These are phyloP conservation scores for Plasmodium knowlesi DNA, from an alignment of 169 alveolate genomes.

Conservation along the genomic window DNA sequence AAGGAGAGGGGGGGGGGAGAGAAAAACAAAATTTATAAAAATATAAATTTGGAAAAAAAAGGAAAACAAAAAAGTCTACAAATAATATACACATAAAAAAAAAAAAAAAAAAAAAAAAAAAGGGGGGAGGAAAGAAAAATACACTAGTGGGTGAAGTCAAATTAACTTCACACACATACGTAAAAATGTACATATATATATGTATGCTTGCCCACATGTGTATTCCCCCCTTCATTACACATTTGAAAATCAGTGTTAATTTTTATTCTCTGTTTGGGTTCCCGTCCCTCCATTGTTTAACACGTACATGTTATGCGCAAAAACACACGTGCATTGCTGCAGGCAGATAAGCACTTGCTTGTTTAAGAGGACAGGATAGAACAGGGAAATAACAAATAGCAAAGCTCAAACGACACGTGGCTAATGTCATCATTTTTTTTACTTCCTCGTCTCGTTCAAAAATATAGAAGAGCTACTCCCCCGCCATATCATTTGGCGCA, in stretches of 20 bases:
- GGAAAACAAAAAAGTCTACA: slow-evolving; percentile 32
- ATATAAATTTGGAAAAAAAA: not conserved
- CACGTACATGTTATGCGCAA: not conserved
- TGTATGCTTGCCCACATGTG: not conserved
- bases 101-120: slow-evolving; percentile 2
- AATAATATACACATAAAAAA: slow-evolving; percentile 42
- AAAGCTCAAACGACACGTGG: not conserved
- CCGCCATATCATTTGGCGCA: slow-evolving; percentile 1
- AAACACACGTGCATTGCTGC: not conserved
- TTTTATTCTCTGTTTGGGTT: not conserved
- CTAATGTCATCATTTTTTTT: not conserved
- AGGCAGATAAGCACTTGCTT: not conserved
- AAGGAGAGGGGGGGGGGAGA: not conserved
- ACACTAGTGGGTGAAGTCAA: not conserved
- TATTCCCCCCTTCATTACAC: not conserved
- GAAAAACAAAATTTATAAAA: slow-evolving; percentile 17
- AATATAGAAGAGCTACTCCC: not conserved
- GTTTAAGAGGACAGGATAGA: not conserved
- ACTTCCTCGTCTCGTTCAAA: not conserved
- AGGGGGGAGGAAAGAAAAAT: not conserved
- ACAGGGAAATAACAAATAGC: not conserved
- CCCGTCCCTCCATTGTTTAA: not conserved
- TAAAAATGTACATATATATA: not conserved
- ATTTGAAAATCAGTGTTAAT: not conserved
- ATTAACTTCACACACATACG: not conserved